Base-by-base conservation (phyloP, 2,329 filamentous ascomycete species). In the Aspergillus latus region DNA sequence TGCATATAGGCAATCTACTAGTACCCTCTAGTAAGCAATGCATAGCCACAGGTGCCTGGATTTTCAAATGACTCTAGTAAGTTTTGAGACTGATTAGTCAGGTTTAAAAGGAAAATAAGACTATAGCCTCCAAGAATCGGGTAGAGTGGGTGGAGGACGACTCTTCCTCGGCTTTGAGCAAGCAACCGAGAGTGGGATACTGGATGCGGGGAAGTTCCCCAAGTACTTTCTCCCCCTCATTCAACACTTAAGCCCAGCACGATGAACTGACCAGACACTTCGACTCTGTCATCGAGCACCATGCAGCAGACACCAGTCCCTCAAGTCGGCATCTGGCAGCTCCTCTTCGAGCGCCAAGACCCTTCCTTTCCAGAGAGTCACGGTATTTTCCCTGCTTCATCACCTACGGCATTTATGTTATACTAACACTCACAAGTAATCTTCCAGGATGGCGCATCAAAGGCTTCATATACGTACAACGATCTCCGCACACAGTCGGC, bases 261-360 rank as follows among this genome's bases (percentile, higher is more conserved):
- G 5, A 29, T 26, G 30, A 21, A 21, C 21, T 21, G 21, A 16
- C 21, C 21, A 26, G 13, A 21, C 26, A 54, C 21, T 5, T 21
- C 21, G 21, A 21, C 3, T 21, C 3, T 21, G 21, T 21, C 21
- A 21, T 21, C 21, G 21, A 21, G 21, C 21, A 21, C 21, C 21
- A 54, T 54, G 51, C 7, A 43, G 10, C 26, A 29, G 5, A 15
- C 36, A 13, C 5, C 5, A 0, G 15, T 51, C 5, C 53, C 53
- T 16, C 37, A 44, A 32, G 21, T 47, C 6, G 53, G 49, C 13
- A 51, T 56, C 34, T 51, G 53, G 53, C 39, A 50, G 47, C 39
- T 55, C 4, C 46, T 55, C 5, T 55, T 50, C 15, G 30, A 47
- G 16, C 46, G 47, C 30, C 15, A 15, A 6, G n/a, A 29, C 10